These are phyloP conservation scores for Torulaspora pretoriensis DNA, from an alignment of 1,139 yeast genomes.

Conservation along the genomic window DNA sequence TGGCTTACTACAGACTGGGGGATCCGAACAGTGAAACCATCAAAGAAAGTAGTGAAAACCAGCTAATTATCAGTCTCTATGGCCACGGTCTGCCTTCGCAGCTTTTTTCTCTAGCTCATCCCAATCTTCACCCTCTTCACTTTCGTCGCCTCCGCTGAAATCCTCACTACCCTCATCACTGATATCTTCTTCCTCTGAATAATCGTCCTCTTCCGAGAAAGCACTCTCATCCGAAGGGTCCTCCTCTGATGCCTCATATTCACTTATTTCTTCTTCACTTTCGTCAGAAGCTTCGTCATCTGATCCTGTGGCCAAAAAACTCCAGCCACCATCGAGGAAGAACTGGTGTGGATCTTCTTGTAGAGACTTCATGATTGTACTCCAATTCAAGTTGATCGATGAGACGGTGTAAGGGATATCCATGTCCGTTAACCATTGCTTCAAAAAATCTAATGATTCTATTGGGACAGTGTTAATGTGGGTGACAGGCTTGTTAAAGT, in stretches of 20 bases:
- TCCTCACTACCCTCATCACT: slow-evolving; percentile 48
- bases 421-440: slow-evolving; percentile 94
- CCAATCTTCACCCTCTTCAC: slow-evolving; percentile 68
- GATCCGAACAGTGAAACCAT: not conserved
- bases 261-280: slow-evolving; percentile 45
- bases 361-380: slow-evolving; percentile 89
- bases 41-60: too few species aligned
- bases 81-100: slow-evolving; percentile 42
- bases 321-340: slow-evolving; percentile 95
- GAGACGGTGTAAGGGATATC: slow-evolving; percentile 95
- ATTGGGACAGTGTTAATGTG: slow-evolving; percentile 94
- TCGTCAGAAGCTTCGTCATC: slow-evolving; percentile 61
- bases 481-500: slow-evolving; percentile 78
- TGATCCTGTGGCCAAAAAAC: slow-evolving; percentile 72
- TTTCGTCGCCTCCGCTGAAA: slow-evolving; percentile 49
- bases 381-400: slow-evolving; percentile 94
- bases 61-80: slow-evolving; percentile 12
- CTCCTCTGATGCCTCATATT: slow-evolving; percentile 45
- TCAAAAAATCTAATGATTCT: slow-evolving; percentile 85
- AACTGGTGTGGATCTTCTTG: slow-evolving; percentile 91
- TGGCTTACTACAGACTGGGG: too few species aligned
- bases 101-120: slow-evolving; percentile 70
- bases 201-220: slow-evolving; percentile 46
- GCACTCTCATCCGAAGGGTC: slow-evolving; percentile 76
- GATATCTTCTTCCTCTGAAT: slow-evolving; percentile 42